Conservation (phyloP, 441 rosid species). For the Cnidoscolus chayamansa region DNA sequence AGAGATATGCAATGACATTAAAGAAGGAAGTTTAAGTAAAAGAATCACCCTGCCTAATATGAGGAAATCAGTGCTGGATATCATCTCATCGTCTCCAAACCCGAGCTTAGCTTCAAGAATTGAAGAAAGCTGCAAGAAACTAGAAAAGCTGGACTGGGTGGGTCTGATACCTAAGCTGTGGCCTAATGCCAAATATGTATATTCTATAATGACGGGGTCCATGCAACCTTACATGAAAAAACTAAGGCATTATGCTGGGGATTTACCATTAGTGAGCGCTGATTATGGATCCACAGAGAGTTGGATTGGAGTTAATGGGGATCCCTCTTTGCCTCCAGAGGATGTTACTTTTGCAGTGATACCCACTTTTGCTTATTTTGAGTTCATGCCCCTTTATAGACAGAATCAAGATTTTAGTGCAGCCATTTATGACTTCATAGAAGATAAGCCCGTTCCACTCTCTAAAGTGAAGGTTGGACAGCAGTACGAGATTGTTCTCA, state of each 20-base stretch:
- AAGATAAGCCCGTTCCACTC: constrained; percentile 72
- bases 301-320: constrained; percentile 89
- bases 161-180: constrained; percentile 59
- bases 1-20: constrained; percentile 60
- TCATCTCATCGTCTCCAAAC: constrained; percentile 39
- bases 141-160: constrained; percentile 46
- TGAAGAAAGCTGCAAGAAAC: constrained; percentile 43
- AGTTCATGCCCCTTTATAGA: constrained; percentile 73
- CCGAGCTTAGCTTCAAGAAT: constrained; percentile 50
- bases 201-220: constrained; percentile 89
- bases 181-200: constrained; percentile 82
- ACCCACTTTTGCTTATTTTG: constrained; percentile 81
- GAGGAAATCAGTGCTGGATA: constrained; percentile 53
- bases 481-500: constrained; percentile 75
- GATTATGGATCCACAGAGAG: constrained; percentile 92
- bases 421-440: constrained; percentile 49
- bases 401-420: constrained; percentile 32
- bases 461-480: constrained; percentile 68
- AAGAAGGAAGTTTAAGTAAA: constrained; percentile 46
- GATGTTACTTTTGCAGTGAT: constrained; percentile 67
- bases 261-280: constrained; percentile 64
- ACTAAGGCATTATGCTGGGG: constrained; percentile 61
- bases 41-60: constrained; percentile 47
- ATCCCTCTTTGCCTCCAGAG: constrained; percentile 64
- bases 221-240: constrained; percentile 69